Evolutionary conservation across 75 land plant species (phyloP).

Genomic region (Picea glauca): DNA sequence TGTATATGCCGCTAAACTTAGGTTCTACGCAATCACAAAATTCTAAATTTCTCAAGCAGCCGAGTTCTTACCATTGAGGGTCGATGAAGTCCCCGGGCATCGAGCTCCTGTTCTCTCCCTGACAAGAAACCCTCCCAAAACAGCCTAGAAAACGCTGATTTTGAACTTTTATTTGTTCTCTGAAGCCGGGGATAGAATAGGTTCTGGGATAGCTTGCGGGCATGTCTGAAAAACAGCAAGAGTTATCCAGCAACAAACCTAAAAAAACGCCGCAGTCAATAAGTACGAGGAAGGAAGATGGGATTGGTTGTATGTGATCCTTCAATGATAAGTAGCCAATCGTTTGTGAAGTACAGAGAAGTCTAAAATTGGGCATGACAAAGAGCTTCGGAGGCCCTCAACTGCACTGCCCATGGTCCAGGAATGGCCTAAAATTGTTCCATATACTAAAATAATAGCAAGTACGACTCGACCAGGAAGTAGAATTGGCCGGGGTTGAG

Average conservation of each 20-base stretch:
- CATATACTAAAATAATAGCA: too few relatives aligned
- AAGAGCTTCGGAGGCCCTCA: too few relatives aligned
- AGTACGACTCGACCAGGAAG: too few relatives aligned
- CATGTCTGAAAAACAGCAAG: not conserved
- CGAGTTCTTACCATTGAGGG: not conserved
- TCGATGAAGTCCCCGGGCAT: not conserved
- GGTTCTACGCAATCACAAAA: conserved; percentile 3
- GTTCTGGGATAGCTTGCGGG: not conserved
- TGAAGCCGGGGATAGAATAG: not conserved
- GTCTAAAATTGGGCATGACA: too few relatives aligned
- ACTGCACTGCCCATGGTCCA: not conserved
- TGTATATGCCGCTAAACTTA: not conserved
- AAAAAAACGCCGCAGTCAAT: too few relatives aligned
- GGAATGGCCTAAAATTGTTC: too few relatives aligned
- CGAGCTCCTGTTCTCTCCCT: not conserved
- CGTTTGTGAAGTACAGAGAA: too few relatives aligned
- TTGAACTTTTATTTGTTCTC: not conserved
- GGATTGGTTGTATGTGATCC: too few relatives aligned
- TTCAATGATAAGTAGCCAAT: too few relatives aligned
- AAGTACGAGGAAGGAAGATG: too few relatives aligned
- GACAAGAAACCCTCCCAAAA: not conserved
- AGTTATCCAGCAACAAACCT: too few relatives aligned
- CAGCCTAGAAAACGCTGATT: not conserved
- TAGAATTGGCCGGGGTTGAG: too few relatives aligned
- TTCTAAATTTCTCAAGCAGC: not conserved